Evolutionary conservation across 257 asterid species (phyloP).

Genomic region (Nemophila menziesii): DNA sequence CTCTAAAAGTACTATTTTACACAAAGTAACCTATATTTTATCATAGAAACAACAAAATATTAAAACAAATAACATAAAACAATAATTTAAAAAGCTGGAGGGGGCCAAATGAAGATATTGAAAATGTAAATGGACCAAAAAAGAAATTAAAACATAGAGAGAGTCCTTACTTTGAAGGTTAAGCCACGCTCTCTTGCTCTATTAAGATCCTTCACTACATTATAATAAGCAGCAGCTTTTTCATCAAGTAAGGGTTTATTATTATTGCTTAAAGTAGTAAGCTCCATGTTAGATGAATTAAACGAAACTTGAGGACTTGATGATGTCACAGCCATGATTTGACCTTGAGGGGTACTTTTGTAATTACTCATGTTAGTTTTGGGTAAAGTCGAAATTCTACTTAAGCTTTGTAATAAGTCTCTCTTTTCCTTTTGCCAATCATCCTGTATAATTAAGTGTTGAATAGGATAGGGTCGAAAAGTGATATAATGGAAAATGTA

Average conservation of each 20-base stretch:
- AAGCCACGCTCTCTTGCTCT: slow-evolving; percentile 67
- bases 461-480: slow-evolving; percentile 1
- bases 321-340: slow-evolving; percentile 44
- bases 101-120: too few species aligned
- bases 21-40: too few species aligned
- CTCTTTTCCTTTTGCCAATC: slow-evolving; percentile 92
- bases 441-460: slow-evolving; percentile 40
- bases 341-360: slow-evolving; percentile 47
- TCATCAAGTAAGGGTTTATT: slow-evolving; percentile 51
- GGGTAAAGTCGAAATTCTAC: slow-evolving; percentile 76
- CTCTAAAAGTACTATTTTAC: too few species aligned
- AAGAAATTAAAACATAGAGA: too few species aligned
- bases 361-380: slow-evolving; percentile 45
- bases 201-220: slow-evolving; percentile 77
- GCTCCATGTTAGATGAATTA: slow-evolving; percentile 44
- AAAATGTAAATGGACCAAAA: too few species aligned
- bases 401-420: slow-evolving; percentile 81
- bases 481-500: background rate
- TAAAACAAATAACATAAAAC: too few species aligned
- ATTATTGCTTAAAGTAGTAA: slow-evolving; percentile 43
- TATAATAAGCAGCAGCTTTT: slow-evolving; percentile 77
- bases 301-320: slow-evolving; percentile 55
- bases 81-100: too few species aligned
- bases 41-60: too few species aligned
- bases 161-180: slow-evolving; percentile 54